Evolutionary conservation across 305 asterid species (phyloP), one percentile per base, ranked within the genome.

Genomic region (Plantago coronopus): DNA sequence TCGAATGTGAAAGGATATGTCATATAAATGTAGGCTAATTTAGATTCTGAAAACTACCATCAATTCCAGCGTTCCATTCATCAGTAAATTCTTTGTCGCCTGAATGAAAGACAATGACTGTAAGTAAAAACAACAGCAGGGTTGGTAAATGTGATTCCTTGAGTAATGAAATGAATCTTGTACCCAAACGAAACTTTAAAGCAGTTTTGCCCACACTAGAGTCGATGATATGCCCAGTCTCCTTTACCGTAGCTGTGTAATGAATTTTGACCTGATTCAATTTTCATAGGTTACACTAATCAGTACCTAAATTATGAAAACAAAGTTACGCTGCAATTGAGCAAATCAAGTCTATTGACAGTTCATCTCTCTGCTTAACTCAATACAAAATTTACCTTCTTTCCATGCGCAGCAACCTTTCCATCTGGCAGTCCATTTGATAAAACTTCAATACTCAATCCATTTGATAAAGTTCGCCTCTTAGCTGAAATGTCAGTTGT

Each of bases 11-110:
- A 29, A 57, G 37, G n/a, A 51, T 5, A 25, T 19, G 18, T 54
- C 21, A 20, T 34, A 38, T 16, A 37, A 51, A 20, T 16, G 37
- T 18, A 61, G 31, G 34, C 0, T 21, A 14, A 9, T 48, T 63
- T 66, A 44, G 69, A 63, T 71, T 44, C 59, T 57, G 18, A 54
- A 60, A 58, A 56, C 53, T 78, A 90, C 97, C 97, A 43, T 76
- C 74, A n/a, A 91, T 67, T 49, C 97, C 96, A 60, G 72, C 48
- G 65, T 85, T 85, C 95, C 86, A 83, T 58, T 91, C 97, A 13
- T 79, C 95, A 27, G 81, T 74, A 62, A 53, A 43, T 14, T 51
- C 75, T 69, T 87, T 67, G 69, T 76, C 81, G 22, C 95, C 94
- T 89, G 82, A 58, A 71, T 20, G 55, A 45, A 54, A 27, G 37